Conservation (phyloP, 73 alveolate genomes). For the Tetrahymena borealis region DNA sequence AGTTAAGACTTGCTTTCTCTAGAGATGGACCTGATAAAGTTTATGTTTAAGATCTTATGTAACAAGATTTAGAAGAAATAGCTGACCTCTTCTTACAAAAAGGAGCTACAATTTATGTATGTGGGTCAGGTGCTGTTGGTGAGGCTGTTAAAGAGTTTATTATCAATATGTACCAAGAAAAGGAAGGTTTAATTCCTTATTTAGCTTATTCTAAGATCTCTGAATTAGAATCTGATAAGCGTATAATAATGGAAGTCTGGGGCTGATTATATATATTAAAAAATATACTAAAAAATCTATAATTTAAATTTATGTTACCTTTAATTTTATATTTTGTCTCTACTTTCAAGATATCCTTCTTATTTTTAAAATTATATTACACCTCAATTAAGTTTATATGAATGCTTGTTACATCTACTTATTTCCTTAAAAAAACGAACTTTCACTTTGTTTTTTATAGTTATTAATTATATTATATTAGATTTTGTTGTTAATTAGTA, state of each 20-base stretch:
- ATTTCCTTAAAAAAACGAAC: too few species aligned
- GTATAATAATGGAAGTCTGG: constrained; percentile 33
- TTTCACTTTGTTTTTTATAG: too few species aligned
- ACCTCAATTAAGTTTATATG: too few species aligned
- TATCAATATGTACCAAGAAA: constrained; percentile 24
- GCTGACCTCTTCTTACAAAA: constrained; percentile 4
- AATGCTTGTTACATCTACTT: too few species aligned
- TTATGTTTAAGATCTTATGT: constrained; percentile 51
- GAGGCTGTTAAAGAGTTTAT: constrained; percentile 7
- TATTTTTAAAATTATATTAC: too few species aligned
- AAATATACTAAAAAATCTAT: too few species aligned
- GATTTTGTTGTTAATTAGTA: too few species aligned
- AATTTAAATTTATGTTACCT: too few species aligned
- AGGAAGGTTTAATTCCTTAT: constrained; percentile 15
- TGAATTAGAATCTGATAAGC: constrained; percentile 11
- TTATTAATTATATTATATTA: too few species aligned
- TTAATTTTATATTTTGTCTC: too few species aligned
- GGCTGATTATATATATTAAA: constrained; percentile 24
- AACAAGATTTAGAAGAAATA: constrained; percentile 23
- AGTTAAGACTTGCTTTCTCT: constrained; percentile 58
- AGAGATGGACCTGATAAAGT: constrained; percentile 62
- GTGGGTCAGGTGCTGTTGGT: constrained; percentile 36
- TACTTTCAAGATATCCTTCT: too few species aligned
- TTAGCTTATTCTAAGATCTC: constrained; percentile 22
- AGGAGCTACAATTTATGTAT: constrained; percentile 21